Evolutionary conservation across 2,329 filamentous ascomycete species (phyloP).

Genomic region (Lachnellula hyalina): DNA sequence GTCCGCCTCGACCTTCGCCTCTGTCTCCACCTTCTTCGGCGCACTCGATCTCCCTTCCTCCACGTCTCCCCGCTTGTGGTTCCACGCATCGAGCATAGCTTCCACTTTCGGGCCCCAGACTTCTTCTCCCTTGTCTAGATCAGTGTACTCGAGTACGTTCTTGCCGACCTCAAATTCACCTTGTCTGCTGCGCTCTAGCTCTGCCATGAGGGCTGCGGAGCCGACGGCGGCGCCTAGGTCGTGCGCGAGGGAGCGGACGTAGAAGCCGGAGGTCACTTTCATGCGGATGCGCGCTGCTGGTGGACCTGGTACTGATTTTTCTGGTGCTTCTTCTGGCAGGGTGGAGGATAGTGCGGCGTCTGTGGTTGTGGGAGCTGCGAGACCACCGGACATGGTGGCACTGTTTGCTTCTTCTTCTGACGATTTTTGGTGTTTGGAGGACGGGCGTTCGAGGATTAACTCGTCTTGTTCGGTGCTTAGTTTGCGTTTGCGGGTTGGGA

Average conservation of each 20-base stretch:
- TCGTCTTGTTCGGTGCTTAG: constrained; percentile 28
- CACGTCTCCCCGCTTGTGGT: constrained; percentile 8
- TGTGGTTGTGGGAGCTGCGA: constrained; percentile 7
- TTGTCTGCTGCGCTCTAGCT: constrained; percentile 75
- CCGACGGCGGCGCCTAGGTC: constrained; percentile 79
- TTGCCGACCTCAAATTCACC: constrained; percentile 69
- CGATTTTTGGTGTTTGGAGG: constrained; percentile 22
- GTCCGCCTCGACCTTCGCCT: not conserved
- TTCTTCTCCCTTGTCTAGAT: constrained; percentile 69
- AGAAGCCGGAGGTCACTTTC: constrained; percentile 94
- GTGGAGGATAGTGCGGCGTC: constrained; percentile 11
- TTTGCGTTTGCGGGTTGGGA: constrained; percentile 29
- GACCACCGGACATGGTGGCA: constrained; percentile 30
- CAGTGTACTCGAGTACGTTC: constrained; percentile 74
- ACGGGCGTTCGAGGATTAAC: constrained; percentile 24
- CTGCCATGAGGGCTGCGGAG: constrained; percentile 81
- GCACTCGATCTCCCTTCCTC: not conserved
- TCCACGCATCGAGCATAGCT: constrained; percentile 42
- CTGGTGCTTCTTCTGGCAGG: constrained; percentile 16
- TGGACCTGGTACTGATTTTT: constrained; percentile 44
- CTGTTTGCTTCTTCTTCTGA: constrained; percentile 6
- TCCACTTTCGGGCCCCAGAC: constrained; percentile 76
- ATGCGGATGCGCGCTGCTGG: constrained; percentile 80
- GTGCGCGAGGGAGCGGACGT: constrained; percentile 89
- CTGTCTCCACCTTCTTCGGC: not conserved